phyloP scores from a whole-genome alignment of 345 rosid species.

The Citrus hindsii region DNA sequence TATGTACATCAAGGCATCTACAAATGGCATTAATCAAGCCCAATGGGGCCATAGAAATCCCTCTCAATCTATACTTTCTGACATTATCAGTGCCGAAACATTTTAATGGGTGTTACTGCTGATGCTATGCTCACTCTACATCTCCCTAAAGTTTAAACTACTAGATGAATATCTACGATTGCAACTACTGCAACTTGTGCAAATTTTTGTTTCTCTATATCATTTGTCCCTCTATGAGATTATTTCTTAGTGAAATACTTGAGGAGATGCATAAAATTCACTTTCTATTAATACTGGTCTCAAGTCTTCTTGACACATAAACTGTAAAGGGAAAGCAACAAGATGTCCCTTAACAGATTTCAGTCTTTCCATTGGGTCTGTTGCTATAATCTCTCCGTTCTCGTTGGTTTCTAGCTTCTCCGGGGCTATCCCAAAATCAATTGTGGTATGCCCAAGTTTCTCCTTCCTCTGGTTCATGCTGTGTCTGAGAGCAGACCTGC shows the following conservation, averaged over 20 bases:
- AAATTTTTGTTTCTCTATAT: not conserved
- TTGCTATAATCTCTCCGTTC: conserved; percentile 20
- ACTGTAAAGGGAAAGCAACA: conserved; percentile 78
- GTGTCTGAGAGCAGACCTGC: conserved; percentile 69
- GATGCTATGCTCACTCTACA: not conserved
- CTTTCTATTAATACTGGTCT: conserved; percentile 74
- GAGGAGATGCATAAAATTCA: conserved; percentile 83
- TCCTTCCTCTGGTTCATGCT: conserved; percentile 55
- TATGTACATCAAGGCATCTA: not conserved
- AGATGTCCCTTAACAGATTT: conserved; percentile 60
- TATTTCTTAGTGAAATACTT: conserved; percentile 52
- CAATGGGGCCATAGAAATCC: conserved; percentile 15
- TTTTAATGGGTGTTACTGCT: not conserved
- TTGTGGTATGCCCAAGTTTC: conserved; percentile 65
- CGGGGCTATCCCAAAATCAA: conserved; percentile 80
- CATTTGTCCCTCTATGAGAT: not conserved
- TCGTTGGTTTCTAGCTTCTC: conserved; percentile 37
- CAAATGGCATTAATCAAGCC: conserved; percentile 8
- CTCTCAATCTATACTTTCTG: not conserved
- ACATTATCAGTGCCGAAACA: not conserved
- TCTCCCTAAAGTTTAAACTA: not conserved
- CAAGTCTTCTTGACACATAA: conserved; percentile 79
- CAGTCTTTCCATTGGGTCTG: conserved; percentile 51
- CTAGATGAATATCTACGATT: not conserved
- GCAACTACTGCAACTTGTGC: not conserved